Evolutionary conservation across 169 alveolate genomes (phyloP), one percentile per base, ranked within the genome.

Genomic region (Cryptosporidium parvum): DNA sequence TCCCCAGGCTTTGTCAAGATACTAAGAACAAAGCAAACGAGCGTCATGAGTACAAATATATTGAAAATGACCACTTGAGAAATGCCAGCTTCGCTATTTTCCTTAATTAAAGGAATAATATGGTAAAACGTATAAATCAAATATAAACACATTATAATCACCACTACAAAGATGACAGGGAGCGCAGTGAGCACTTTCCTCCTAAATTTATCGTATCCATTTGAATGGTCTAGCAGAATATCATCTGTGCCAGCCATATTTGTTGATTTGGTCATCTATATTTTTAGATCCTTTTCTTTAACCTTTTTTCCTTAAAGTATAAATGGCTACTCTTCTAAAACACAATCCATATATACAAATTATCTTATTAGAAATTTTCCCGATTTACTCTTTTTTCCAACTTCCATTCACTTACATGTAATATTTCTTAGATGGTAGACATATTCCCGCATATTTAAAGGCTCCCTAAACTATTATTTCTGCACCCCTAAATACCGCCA

Each of bases 1-100:
- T 75, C 69, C 12, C 98, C 98, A 31, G 98, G 97, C 35, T 93
- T 71, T 23, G 93, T 93, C 26, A 92, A 53, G 37, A 95, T 93
- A 26, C 97, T 93, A n/a, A 95, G 84, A 67, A 93, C 84, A 85
- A 95, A 95, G 87, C 94, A 93, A 51, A 95, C 56, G 33, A 95
- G 45, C 61, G 93, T 92, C 91, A 95, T 84, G 8, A 85, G 23
- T 14, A 92, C 85, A 37, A 86, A 53, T 39, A 94, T 58, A 67
- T 92, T 70, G 35, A 86, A 85, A 37, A 65, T 53, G 7, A 87
- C 18, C 10, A 86, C 75, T 69, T 92, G 91, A 61, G 23, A 16
- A 62, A 89, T 70, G 3, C 94, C 94, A 10, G 52, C 35, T n/a
- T 61, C 69, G 16, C 35, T 59, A 39, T 62, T 62, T 16, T 80